Evolutionary conservation across 352 stramenopile genomes (phyloP), one percentile per base, ranked within the genome.

Genomic region (Phytopythium oedochilum): DNA sequence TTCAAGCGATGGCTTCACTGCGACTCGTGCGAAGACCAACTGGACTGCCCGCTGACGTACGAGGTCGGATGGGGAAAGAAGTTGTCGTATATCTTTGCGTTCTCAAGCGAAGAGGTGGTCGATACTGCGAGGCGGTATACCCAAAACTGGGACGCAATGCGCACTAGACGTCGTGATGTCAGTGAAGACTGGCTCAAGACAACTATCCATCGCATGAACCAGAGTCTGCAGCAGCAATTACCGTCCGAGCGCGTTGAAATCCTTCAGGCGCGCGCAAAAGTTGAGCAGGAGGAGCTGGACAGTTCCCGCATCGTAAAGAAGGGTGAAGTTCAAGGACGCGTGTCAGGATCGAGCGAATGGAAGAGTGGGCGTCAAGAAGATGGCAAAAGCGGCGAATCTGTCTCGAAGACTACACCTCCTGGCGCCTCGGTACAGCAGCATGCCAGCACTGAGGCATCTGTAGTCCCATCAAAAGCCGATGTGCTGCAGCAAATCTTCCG

Each of bases 61-160:
- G 95, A 98, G 70, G 74, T 94, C 52, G 95, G 93, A 12, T 98
- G 95, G 93, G 92, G 92, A 1, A 98, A 98, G 53, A 86, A 97
- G 36, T 66, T 98, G 0, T 92, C 78, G 53, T 97, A 97, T 61
- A 91, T 98, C 32, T 87, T 98, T 58, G 92, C 92, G 7, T 88
- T 95, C 47, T 75, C 72, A 6, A 70, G 75, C 35, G 88, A 97
- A 66, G 77, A 97, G 66, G 76, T 98, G 11, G 78, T 95, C 20
- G 95, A 98, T 67, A 87, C 96, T 2, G 94, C 92, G 10, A 77
- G 77, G 39, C 54, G 85, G 9, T 94, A 94, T 57, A 93, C 85
- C 1, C 65, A 75, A 26, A 77, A 84, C 28, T 94, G 74, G 73
- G 66, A 78, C 12, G 76, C 71, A 1, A 85, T 93, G 75, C 64